These are phyloP conservation scores for Huntiella savannae DNA, from an alignment of 2,329 filamentous ascomycete genomes.

Conservation along the genomic window DNA sequence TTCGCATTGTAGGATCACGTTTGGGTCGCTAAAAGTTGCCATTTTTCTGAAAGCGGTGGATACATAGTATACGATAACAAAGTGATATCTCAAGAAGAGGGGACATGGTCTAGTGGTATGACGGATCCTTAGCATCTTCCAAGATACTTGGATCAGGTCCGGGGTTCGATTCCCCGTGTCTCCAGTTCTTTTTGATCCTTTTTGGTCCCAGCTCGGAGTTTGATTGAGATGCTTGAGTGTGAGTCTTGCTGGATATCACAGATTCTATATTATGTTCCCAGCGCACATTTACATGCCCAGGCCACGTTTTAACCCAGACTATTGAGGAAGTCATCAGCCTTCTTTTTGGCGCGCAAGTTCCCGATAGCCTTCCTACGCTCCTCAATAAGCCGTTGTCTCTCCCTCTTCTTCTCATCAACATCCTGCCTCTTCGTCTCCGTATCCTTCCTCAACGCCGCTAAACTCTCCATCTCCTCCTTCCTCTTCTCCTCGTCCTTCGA, in stretches of 20 bases:
- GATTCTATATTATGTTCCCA: not conserved
- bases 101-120: slow-evolving; percentile 11
- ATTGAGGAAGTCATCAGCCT: slow-evolving; percentile 56
- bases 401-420: slow-evolving; percentile 34
- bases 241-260: no score
- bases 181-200: slow-evolving; percentile 1
- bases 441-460: slow-evolving; percentile 46
- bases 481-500: slow-evolving; percentile 52
- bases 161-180: slow-evolving; percentile 12
- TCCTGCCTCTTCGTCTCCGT: slow-evolving; percentile 40
- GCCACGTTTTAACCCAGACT: slow-evolving; percentile 16
- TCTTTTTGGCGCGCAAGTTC: slow-evolving; percentile 39
- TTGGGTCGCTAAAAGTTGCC: no score
- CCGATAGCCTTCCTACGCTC: slow-evolving; percentile 42
- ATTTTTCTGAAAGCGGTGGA: no score
- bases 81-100: not conserved
- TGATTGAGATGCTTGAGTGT: not conserved
- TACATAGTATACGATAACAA: no score
- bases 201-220: not conserved
- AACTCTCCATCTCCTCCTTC: slow-evolving; percentile 51
- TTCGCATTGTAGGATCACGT: no score
- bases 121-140: slow-evolving; percentile 10
- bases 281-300: not conserved
- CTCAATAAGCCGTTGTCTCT: slow-evolving; percentile 44
- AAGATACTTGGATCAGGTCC: slow-evolving; percentile 10